These are phyloP conservation scores for Leptodontidium sp. DNA, from an alignment of 2,329 filamentous ascomycete species.

Conservation along the genomic window DNA sequence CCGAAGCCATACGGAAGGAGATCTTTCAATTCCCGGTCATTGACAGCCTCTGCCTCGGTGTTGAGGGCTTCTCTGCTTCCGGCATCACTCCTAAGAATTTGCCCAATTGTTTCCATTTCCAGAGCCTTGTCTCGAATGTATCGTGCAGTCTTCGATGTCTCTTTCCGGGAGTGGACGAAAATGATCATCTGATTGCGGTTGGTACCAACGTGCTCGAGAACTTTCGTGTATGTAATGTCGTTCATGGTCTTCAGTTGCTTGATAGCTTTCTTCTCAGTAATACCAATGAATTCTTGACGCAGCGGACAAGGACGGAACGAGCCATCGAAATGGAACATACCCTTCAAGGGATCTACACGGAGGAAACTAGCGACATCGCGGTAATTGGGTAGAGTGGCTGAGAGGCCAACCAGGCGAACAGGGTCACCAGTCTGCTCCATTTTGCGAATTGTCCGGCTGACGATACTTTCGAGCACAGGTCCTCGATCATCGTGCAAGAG, in stretches of 20 bases:
- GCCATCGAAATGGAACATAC: conserved; percentile 95
- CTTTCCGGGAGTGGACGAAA: conserved; percentile 97
- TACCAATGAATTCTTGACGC: conserved; percentile 95
- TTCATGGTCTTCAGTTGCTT: conserved; percentile 99
- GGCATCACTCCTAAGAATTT: conserved; percentile 92
- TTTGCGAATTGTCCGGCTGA: conserved; percentile 90
- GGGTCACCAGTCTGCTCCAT: conserved; percentile 94
- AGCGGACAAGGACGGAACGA: conserved; percentile 93
- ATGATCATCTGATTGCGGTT: conserved; percentile 98
- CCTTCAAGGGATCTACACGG: conserved; percentile 84
- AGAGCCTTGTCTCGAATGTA: conserved; percentile 96
- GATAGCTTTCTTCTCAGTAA: conserved; percentile 97
- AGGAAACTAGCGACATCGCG: conserved; percentile 95
- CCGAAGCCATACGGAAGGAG: conserved; percentile 95
- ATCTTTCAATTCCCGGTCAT: conserved; percentile 90
- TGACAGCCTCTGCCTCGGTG: conserved; percentile 82
- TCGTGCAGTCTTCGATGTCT: conserved; percentile 96
- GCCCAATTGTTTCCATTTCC: conserved; percentile 96
- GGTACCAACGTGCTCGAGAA: conserved; percentile 92
- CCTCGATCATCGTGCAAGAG: conserved; percentile 96
- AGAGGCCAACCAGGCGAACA: conserved; percentile 90
- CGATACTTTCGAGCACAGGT: conserved; percentile 95
- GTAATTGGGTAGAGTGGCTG: conserved; percentile 96
- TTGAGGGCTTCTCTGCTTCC: conserved; percentile 88
- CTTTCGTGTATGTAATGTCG: conserved; percentile 97